Evolutionary conservation across 2,329 filamentous ascomycete species (phyloP), one percentile per base, ranked within the genome.

Genomic region (Calonectria ilicicola): DNA sequence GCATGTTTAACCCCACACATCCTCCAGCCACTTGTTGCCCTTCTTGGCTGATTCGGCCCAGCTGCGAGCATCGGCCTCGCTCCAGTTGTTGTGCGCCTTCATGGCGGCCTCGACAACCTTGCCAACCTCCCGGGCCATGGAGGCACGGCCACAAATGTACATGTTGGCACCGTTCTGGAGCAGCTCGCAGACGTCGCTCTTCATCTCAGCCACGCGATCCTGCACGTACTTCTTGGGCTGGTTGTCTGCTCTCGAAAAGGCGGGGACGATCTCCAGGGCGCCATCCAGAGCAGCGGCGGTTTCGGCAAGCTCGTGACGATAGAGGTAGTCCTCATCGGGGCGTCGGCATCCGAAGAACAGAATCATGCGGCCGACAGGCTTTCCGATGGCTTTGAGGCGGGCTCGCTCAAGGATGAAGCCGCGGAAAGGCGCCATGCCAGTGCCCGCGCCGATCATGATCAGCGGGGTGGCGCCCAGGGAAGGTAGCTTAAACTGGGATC

Each of bases 301-400:
- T 56, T 79, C 74, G 2, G 73, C 65, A 2, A 82, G 67, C 49
- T 83, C 88, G 0, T 87, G 85, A 0, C 85, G 81, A 81, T 93
- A 93, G 0, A 93, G 78, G 27, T 88, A 85, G 75, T 93, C 91
- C 32, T 84, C 82, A 0, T 84, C 84, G 0, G 87, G 86, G 7
- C 83, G 78, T 23, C 89, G 88, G 79, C 90, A 93, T n/a, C 91
- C 92, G 70, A 90, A 86, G 82, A 92, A 92, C 0, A 93, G 56
- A 4, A 82, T 35, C 69, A 79, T 81, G 1, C 65, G 72, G 0
- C 79, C 78, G 7, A 80, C 69, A 2, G 68, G 66, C 63, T 77
- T 74, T 14, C 77, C 77, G 15, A 78, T 68, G 2, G 75, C 70
- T n/a, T 70, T 71, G 15, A 76, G 71, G 12, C 75, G 72, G 29